A percentile compares a stretch with the other conserved stretches of the same genome.
phyloP scores from a whole-genome alignment of 192 early-diverging fungal genomes.

The Rhizophagus clarus region DNA sequence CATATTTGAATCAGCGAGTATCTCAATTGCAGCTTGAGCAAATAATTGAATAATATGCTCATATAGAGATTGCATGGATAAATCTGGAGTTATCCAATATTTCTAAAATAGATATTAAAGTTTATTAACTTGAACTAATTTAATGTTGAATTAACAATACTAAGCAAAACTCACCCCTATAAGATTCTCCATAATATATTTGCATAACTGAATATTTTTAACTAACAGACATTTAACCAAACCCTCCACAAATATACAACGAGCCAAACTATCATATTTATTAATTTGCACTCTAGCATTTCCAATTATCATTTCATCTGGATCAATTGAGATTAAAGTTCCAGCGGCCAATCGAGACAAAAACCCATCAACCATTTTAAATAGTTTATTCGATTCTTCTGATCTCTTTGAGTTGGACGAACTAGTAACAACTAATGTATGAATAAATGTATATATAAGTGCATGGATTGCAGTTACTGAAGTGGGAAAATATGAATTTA shows the following conservation, averaged over 20 bases:
- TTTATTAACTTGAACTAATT: background rate
- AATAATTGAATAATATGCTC: conserved; percentile 30
- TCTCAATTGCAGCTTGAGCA: conserved; percentile 27
- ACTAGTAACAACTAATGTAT: conserved; percentile 32
- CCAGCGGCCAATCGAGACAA: conserved; percentile 25
- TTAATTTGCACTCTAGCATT: conserved; percentile 24
- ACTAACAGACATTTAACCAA: conserved; percentile 28
- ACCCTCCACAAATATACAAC: conserved; percentile 27
- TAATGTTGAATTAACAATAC: background rate
- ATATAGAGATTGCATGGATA: conserved; percentile 17
- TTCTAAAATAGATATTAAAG: conserved; percentile 14
- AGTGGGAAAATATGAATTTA: conserved; percentile 31
- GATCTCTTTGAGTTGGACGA: background rate
- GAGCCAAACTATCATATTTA: conserved; percentile 28
- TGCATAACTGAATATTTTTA: conserved; percentile 23
- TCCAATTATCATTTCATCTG: conserved; percentile 19
- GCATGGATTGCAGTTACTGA: conserved; percentile 38
- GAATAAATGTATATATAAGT: conserved; percentile 40
- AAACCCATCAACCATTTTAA: conserved; percentile 18
- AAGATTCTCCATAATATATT: conserved; percentile 27
- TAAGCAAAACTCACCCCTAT: background rate
- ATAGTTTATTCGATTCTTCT: background rate
- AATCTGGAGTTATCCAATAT: conserved; percentile 28
- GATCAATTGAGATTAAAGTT: conserved; percentile 23
- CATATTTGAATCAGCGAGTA: conserved; percentile 1